Evolutionary conservation across 805 yeast species (phyloP), one percentile per base, ranked within the genome.

Genomic region (Wickerhamomyces alni): DNA sequence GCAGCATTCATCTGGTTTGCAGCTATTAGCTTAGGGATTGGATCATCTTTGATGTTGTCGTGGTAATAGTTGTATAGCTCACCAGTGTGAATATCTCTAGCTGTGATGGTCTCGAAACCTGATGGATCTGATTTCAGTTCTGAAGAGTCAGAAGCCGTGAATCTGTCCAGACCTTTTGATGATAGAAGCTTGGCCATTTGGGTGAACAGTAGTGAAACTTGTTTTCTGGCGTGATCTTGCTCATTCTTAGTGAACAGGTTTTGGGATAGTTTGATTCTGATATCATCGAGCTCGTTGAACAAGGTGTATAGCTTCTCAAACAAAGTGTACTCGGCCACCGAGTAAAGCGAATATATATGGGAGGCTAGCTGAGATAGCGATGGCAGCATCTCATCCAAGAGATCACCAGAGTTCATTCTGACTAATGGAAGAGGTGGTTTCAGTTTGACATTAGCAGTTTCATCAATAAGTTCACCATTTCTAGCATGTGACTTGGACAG

Each of bases 1-100:
- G 94, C 89, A 58, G 80, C 72, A 39, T 80, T 69, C 37, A 80
- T 64, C 58, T 87, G 93, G 55, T 74, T 80, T 35, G 73, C 69
- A 13, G 89, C 84, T 41, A 87, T 66, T 31, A 62, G 56, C 18
- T 82, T 74, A 6, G 88, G 80, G 30, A 70, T 61, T 2, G 74
- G 61, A 38, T 59, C 65, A n/a, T 43, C 36, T 8, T 35, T 9
- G 12, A 50, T 11, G 18, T 55, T 37, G 46, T 47, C 38, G 47
- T 51, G 40, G 24, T 60, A 53, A 42, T 51, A 63, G 15, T 72
- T 56, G 50, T 74, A 72, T 33, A 82, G 59, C 43, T 76, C 76
- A 30, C 87, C 89, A 17, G 80, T 63, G 17, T 61, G 46, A 3
- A 75, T 63, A 49, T 81, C 79, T 64, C 94, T 74, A 0, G 87